phyloP scores from a whole-genome alignment of 31 red algal genomes.

The Endocladia muricata region DNA sequence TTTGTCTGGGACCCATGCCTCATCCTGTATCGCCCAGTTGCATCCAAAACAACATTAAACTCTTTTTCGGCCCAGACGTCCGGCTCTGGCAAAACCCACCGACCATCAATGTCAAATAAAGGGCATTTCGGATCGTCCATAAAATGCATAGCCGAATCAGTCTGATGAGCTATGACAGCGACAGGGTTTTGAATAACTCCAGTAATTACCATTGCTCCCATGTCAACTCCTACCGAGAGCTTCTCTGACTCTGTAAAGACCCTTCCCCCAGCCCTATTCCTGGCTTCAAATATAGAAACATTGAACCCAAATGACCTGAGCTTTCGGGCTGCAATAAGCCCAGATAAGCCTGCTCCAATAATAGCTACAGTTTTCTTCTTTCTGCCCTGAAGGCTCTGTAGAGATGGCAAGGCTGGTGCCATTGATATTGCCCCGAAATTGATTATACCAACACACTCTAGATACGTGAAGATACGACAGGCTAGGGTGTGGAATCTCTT shows the following conservation, averaged over 20 bases:
- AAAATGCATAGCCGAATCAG: slow-evolving; percentile 31
- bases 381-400: background rate
- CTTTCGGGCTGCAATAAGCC: slow-evolving; percentile 82
- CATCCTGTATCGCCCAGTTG: slow-evolving; percentile 15
- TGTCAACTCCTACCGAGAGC: slow-evolving; percentile 58
- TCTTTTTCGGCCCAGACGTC: slow-evolving; percentile 61
- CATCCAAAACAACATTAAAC: slow-evolving; percentile 75
- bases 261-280: slow-evolving; percentile 68
- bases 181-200: slow-evolving; percentile 83
- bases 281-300: slow-evolving; percentile 78
- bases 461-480: slow-evolving; percentile 48
- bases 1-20: background rate
- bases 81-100: slow-evolving; percentile 49
- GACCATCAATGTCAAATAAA: slow-evolving; percentile 74
- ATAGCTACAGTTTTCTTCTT: slow-evolving; percentile 41
- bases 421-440: slow-evolving; percentile 71
- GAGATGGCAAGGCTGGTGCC: background rate
- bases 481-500: slow-evolving; percentile 39
- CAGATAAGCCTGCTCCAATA: slow-evolving; percentile 83
- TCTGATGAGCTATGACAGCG: slow-evolving; percentile 62
- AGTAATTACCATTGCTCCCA: slow-evolving; percentile 94
- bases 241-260: slow-evolving; percentile 45
- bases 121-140: slow-evolving; percentile 71
- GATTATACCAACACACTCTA: slow-evolving; percentile 73
- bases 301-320: slow-evolving; percentile 55